Evolutionary conservation across 164 flowering plant species (phyloP).

Genomic region (Vitis labrusca): DNA sequence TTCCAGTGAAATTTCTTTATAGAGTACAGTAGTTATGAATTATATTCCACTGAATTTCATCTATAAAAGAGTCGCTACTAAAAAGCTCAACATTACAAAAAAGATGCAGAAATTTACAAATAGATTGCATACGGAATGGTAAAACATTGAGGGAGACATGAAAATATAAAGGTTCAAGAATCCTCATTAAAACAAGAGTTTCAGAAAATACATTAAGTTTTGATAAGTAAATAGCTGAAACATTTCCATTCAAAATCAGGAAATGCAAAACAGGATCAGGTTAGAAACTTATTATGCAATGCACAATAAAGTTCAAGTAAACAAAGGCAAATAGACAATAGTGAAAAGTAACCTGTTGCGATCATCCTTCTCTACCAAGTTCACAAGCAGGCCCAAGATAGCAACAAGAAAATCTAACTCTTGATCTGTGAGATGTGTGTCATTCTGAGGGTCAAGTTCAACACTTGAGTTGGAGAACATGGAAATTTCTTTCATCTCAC

Average conservation of each 20-base stretch:
- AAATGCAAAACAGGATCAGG: not conserved
- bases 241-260: not conserved
- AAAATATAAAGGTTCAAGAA: not conserved
- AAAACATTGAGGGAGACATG: not conserved
- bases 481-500: slow-evolving; percentile 21
- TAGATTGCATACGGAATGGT: not conserved
- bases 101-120: not conserved
- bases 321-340: not conserved
- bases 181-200: not conserved
- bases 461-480: slow-evolving; percentile 20
- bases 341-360: slow-evolving; percentile 60
- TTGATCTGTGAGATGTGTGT: slow-evolving; percentile 63
- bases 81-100: not conserved
- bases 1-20: too few relatives aligned
- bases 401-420: slow-evolving; percentile 96
- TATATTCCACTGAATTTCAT: too few relatives aligned
- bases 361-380: slow-evolving; percentile 93
- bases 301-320: not conserved
- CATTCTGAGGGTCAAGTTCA: slow-evolving; percentile 32
- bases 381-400: slow-evolving; percentile 91
- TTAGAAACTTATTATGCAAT: not conserved
- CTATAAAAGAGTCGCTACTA: too few relatives aligned
- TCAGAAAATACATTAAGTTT: not conserved
- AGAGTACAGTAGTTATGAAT: too few relatives aligned
- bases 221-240: not conserved